phyloP scores from a whole-genome alignment of 805 yeast genomes.

The Suhomyces vadensis region DNA sequence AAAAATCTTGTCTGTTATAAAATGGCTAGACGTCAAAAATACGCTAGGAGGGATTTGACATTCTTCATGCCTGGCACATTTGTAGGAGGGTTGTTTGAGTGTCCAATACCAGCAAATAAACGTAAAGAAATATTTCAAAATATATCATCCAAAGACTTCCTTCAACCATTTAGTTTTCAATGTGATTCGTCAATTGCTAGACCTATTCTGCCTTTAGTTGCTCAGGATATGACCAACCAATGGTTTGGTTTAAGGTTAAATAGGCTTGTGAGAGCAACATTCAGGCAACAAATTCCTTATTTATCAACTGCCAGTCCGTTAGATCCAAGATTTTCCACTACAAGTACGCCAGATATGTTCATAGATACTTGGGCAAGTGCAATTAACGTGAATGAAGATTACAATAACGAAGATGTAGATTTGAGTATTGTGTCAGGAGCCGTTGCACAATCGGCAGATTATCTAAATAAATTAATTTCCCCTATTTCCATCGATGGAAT shows the following conservation, averaged over 20 bases:
- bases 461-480: constrained; percentile 11
- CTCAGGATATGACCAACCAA: constrained; percentile 51
- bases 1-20: constrained; percentile 50
- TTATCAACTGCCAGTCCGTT: constrained; percentile 50
- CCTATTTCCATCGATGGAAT: constrained; percentile 7
- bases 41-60: constrained; percentile 45
- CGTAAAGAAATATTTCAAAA: constrained; percentile 23
- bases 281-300: constrained; percentile 56
- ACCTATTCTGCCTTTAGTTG: constrained; percentile 59
- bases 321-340: constrained; percentile 35
- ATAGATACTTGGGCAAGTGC: constrained; percentile 47
- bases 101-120: constrained; percentile 36
- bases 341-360: constrained; percentile 29
- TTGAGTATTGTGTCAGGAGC: constrained; percentile 30
- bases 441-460: constrained; percentile 9
- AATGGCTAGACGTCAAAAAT: constrained; percentile 55
- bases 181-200: constrained; percentile 38
- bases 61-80: constrained; percentile 56
- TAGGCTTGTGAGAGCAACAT: constrained; percentile 20
- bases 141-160: constrained; percentile 14
- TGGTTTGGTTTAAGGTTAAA: constrained; percentile 40
- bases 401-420: constrained; percentile 43
- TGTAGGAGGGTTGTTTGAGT: constrained; percentile 65
- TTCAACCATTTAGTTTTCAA: constrained; percentile 20
- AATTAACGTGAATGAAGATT: constrained; percentile 52